Evolutionary conservation across 2,329 filamentous ascomycete genomes (phyloP).

Genomic region (Nothophaeocryptopus gaeumannii): DNA sequence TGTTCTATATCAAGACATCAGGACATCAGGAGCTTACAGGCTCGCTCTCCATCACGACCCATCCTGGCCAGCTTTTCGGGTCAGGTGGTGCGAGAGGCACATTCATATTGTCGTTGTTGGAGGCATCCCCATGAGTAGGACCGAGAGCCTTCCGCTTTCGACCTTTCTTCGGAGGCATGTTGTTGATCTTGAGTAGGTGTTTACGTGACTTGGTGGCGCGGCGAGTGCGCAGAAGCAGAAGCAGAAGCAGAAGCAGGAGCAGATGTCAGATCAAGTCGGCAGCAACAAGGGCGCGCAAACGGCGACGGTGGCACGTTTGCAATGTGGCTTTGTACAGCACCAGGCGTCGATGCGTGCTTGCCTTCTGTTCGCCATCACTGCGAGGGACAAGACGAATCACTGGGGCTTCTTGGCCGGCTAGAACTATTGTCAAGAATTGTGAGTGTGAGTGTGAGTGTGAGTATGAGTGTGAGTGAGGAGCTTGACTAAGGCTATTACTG

Average conservation of each 20-base stretch:
- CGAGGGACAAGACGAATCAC: no score
- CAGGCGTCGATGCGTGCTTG: no score
- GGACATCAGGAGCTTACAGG: conserved; percentile 58
- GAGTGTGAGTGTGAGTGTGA: no score
- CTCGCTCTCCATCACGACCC: conserved; percentile 85
- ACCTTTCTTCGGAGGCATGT: conserved; percentile 26
- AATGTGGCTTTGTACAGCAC: no score
- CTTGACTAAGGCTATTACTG: no score
- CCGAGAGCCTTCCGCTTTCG: conserved; percentile 23
- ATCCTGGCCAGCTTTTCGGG: conserved; percentile 64
- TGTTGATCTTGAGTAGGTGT: not conserved
- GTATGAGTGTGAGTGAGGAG: no score
- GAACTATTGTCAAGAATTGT: no score
- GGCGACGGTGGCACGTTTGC: conserved; percentile 6
- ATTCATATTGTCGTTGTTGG: conserved; percentile 19
- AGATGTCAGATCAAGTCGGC: conserved; percentile 6
- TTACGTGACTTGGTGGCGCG: conserved; percentile 45
- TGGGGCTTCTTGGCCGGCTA: no score
- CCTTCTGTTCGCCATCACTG: no score
- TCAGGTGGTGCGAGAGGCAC: conserved; percentile 44
- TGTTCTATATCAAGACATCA: no score
- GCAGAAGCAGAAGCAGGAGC: no score
- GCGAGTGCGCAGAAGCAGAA: not conserved
- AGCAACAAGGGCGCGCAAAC: conserved; percentile 12
- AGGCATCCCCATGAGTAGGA: conserved; percentile 40